Percentiles rank a stretch among this genome's conserved stretches.
Conservation (phyloP, 2,329 filamentous ascomycete species). For the Ceratocystis smalleyi region DNA sequence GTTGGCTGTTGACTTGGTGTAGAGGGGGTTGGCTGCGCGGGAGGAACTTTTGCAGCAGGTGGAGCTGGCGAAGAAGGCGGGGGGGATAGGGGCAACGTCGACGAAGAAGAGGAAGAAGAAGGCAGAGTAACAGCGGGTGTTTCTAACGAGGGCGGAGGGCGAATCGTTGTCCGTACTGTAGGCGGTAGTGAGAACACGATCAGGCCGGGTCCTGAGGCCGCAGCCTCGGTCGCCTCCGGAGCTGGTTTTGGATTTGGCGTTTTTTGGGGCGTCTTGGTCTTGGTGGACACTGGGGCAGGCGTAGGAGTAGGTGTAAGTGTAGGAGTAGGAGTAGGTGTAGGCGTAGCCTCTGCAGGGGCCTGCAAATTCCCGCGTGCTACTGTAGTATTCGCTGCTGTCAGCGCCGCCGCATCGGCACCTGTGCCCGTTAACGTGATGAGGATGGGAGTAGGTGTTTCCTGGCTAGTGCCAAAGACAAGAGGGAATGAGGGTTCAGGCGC, state of each 20-base stretch:
- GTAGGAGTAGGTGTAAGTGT: neutral
- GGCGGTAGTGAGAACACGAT: neutral
- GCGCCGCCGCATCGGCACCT: neutral
- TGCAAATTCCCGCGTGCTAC: neutral
- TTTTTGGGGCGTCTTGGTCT: neutral
- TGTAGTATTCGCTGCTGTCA: neutral
- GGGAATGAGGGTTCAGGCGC: neutral
- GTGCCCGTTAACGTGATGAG: slow-evolving; percentile 5
- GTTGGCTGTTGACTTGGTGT: slow-evolving; percentile 1
- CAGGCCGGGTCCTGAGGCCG: neutral
- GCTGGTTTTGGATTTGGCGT: neutral
- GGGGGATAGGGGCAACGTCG: neutral
- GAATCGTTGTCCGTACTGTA: neutral
- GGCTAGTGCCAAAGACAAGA: neutral
- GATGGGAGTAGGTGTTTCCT: slow-evolving; percentile 13
- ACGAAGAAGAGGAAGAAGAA: neutral
- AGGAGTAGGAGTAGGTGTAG: neutral
- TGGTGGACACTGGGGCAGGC: neutral
- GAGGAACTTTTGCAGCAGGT: slow-evolving; percentile 4
- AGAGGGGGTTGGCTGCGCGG: slow-evolving; percentile 18
- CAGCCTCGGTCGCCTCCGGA: neutral
- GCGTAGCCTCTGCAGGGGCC: neutral
- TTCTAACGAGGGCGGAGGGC: neutral
- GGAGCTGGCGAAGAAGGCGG: slow-evolving; percentile 1
- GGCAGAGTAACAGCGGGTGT: neutral